These are phyloP conservation scores for Phytophthora constricta DNA, from an alignment of 352 stramenopile species.

Conservation along the genomic window DNA sequence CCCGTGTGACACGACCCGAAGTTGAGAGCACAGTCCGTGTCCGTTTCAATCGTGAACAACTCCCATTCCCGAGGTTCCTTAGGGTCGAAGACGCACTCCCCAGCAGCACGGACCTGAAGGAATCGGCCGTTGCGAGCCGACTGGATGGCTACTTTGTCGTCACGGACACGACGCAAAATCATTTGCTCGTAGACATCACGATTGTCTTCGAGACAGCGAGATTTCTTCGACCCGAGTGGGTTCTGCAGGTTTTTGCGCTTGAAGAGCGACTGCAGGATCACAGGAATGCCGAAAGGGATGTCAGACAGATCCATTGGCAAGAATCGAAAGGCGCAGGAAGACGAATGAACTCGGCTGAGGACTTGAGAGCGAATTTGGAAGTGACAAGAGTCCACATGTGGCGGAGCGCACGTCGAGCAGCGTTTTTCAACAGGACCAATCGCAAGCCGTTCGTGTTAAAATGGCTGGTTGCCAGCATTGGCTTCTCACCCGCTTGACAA, in stretches of 20 bases:
- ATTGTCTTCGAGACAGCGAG: conserved; percentile 35
- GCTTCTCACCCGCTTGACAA: no score
- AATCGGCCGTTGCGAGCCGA: conserved; percentile 31
- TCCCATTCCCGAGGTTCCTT: conserved; percentile 37
- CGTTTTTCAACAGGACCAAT: no score
- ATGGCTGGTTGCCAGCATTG: no score
- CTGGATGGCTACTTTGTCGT: conserved; percentile 45
- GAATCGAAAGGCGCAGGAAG: background rate
- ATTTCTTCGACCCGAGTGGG: conserved; percentile 39
- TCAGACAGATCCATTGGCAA: conserved; percentile 41
- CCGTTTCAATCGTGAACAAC: conserved; percentile 45
- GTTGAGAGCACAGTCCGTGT: conserved; percentile 25
- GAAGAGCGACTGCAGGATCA: conserved; percentile 39
- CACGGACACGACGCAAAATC: conserved; percentile 34
- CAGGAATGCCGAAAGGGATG: conserved; percentile 35
- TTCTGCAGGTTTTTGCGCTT: conserved; percentile 37
- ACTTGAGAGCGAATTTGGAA: conserved; percentile 12
- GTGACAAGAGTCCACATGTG: background rate
- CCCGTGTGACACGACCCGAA: conserved; percentile 43
- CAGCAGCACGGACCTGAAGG: conserved; percentile 33
- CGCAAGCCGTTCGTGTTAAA: background rate
- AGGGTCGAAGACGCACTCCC: conserved; percentile 38
- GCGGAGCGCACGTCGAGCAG: no score
- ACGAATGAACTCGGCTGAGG: background rate
- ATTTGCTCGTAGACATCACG: conserved; percentile 37